Percentiles rank a stretch among this genome's conserved stretches.
These are phyloP conservation scores for Saccharomycopsis javanensis DNA, from an alignment of 805 yeast genomes.

Conservation along the genomic window DNA sequence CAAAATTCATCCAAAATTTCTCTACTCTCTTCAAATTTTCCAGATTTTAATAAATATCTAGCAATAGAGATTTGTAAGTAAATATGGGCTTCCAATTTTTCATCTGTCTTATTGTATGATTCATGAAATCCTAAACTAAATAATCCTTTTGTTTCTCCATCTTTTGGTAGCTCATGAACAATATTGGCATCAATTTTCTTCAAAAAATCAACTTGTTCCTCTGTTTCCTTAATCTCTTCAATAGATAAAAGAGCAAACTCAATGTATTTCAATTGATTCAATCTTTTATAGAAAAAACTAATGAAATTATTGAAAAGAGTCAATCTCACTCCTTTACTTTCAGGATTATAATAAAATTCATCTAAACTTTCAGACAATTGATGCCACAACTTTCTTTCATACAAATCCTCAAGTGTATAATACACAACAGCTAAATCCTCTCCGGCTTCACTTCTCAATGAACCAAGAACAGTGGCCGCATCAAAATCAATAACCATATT, in stretches of 20 bases:
- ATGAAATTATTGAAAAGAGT: constrained; percentile 67
- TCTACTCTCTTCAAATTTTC: constrained; percentile 50
- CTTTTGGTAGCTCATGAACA: constrained; percentile 27
- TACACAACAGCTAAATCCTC: constrained; percentile 17
- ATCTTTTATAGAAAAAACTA: constrained; percentile 50
- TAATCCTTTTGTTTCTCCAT: constrained; percentile 26
- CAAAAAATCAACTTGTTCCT: constrained; percentile 45
- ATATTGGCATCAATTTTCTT: constrained; percentile 35
- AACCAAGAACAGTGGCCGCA: constrained; percentile 12
- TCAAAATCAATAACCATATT: constrained; percentile 15
- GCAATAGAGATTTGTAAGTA: constrained; percentile 55
- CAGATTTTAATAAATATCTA: constrained; percentile 50
- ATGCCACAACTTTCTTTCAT: constrained; percentile 90
- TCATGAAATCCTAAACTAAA: constrained; percentile 18
- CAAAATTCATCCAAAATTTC: constrained; percentile 56
- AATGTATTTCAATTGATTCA: constrained; percentile 72
- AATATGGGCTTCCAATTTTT: constrained; percentile 14
- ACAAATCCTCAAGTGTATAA: constrained; percentile 57
- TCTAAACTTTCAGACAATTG: constrained; percentile 68
- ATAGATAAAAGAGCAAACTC: constrained; percentile 57
- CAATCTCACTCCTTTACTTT: constrained; percentile 45
- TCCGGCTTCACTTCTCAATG: constrained; percentile 12
- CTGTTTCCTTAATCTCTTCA: constrained; percentile 31
- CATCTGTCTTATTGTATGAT: constrained; percentile 15
- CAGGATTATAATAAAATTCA: constrained; percentile 48